Percentiles rank a stretch among this genome's conserved stretches.
phyloP scores from a whole-genome alignment of 176 grass and related monocot genomes.

The Carex littledalei region DNA sequence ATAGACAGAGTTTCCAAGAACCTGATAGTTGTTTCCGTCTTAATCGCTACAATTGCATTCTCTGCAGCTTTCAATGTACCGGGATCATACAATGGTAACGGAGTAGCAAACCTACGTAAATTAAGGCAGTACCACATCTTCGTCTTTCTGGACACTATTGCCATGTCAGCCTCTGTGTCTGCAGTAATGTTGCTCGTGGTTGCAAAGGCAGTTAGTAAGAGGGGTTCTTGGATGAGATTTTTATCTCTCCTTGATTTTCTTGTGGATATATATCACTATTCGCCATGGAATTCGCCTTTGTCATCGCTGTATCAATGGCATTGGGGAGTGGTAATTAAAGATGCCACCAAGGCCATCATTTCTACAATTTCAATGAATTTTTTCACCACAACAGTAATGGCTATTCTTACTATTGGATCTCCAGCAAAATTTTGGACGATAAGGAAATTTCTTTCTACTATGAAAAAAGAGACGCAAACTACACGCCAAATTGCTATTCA shows the following conservation, averaged over 20 bases:
- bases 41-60: slow-evolving; percentile 46
- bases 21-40: slow-evolving; percentile 28
- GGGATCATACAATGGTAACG: slow-evolving; percentile 31
- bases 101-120: slow-evolving; percentile 22
- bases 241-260: slow-evolving; percentile 8
- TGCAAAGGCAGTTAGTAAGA: slow-evolving; percentile 5
- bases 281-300: slow-evolving; percentile 37
- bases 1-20: slow-evolving; percentile 27
- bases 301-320: not conserved
- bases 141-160: slow-evolving; percentile 30
- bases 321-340: not conserved
- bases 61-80: slow-evolving; percentile 53
- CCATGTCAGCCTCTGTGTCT: slow-evolving; percentile 27
- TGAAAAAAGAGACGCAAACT: not conserved
- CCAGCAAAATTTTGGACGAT: not conserved
- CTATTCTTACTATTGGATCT: not conserved
- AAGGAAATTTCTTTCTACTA: not conserved
- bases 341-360: not conserved
- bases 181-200: slow-evolving; percentile 23
- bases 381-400: not conserved
- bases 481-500: not conserved
- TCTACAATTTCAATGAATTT: not conserved
- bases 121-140: slow-evolving; percentile 26
- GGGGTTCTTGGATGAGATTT: slow-evolving; percentile 20
- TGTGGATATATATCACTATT: slow-evolving; percentile 24